phyloP scores from a whole-genome alignment of 225 moss, liverwort and hornwort species.

The Marchantia polymorpha region DNA sequence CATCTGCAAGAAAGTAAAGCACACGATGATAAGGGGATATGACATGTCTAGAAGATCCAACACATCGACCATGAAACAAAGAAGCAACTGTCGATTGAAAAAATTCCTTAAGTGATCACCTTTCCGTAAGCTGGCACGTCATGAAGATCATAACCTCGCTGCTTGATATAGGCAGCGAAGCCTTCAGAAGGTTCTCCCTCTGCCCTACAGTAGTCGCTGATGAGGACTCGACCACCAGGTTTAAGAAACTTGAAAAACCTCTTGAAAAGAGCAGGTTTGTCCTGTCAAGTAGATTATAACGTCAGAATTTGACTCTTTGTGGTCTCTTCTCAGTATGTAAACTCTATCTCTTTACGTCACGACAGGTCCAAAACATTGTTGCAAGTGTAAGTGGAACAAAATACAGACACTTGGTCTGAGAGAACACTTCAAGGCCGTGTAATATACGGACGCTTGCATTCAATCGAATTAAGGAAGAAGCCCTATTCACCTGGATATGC shows the following conservation, averaged over 20 bases:
- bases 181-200: conserved; percentile 61
- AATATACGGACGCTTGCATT: too few relatives aligned
- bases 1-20: conserved; percentile 51
- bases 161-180: conserved; percentile 77
- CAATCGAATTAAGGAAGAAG: too few relatives aligned
- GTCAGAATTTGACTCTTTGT: neutral
- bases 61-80: neutral
- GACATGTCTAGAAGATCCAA: neutral
- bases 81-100: neutral
- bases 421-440: too few relatives aligned
- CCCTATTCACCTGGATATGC: conserved; percentile 64
- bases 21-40: neutral
- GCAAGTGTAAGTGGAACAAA: neutral
- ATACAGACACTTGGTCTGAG: neutral
- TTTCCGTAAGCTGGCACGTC: conserved; percentile 70
- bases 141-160: conserved; percentile 89
- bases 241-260: conserved; percentile 74
- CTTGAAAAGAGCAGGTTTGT: conserved; percentile 69
- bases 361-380: too few relatives aligned
- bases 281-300: conserved; percentile 39
- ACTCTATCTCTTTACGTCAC: too few relatives aligned
- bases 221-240: conserved; percentile 85
- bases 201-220: conserved; percentile 91
- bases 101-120: conserved; percentile 28
- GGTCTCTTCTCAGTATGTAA: too few relatives aligned